phyloP scores from a whole-genome alignment of 768 basidiomycete genomes.

The Rhodotorula diobovata region DNA sequence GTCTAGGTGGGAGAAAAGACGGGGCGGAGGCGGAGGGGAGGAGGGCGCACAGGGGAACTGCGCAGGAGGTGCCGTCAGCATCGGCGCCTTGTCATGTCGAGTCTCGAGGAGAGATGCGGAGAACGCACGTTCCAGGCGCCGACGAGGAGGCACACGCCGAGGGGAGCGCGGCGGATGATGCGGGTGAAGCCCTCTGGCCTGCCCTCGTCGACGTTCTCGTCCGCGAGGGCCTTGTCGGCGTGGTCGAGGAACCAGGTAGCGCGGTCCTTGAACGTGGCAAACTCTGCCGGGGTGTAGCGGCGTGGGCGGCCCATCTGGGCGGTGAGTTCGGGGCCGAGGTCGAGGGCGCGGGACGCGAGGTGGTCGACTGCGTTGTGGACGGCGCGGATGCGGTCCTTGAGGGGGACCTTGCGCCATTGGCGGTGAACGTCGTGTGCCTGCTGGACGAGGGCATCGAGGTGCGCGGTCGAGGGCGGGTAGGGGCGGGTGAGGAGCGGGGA shows the following conservation, averaged over 20 bases:
- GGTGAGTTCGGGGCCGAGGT: conserved; percentile 70
- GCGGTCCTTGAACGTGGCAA: conserved; percentile 73
- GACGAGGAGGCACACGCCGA: conserved; percentile 83
- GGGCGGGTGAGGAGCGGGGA: conserved; percentile 8
- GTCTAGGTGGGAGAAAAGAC: not conserved
- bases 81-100: too few species aligned
- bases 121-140: conserved; percentile 81
- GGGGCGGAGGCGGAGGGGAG: not conserved
- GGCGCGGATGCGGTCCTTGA: conserved; percentile 64
- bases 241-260: conserved; percentile 80
- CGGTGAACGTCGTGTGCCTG: conserved; percentile 17
- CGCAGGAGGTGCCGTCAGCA: not conserved
- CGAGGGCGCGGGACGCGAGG: conserved; percentile 56
- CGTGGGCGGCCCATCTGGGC: conserved; percentile 89
- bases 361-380: conserved; percentile 65
- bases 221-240: conserved; percentile 66
- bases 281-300: conserved; percentile 70
- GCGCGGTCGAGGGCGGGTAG: conserved; percentile 1
- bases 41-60: conserved; percentile 15
- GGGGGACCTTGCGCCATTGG: conserved; percentile 50
- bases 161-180: conserved; percentile 73
- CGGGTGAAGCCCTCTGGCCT: conserved; percentile 78
- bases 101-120: not conserved
- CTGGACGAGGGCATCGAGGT: conserved; percentile 9
- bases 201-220: conserved; percentile 67